These are phyloP conservation scores for Candida anglica DNA, from an alignment of 805 yeast genomes.

Conservation along the genomic window DNA sequence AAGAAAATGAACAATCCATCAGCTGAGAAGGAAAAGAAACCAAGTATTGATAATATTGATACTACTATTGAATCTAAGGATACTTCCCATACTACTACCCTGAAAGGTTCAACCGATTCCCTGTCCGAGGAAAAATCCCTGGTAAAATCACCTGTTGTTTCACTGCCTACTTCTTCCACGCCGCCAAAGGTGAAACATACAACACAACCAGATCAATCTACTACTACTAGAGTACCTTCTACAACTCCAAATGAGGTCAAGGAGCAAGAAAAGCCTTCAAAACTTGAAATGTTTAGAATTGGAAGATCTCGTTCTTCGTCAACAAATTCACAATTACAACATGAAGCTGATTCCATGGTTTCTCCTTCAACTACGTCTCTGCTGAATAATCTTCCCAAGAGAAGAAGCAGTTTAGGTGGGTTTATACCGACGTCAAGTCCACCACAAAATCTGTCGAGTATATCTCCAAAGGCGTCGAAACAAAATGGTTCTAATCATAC, in stretches of 20 bases:
- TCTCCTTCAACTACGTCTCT: no score
- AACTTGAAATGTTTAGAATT: conserved; percentile 19
- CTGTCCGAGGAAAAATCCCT: no score
- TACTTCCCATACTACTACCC: no score
- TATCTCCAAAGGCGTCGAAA: conserved; percentile 10
- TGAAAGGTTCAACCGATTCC: no score
- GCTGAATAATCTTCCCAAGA: no score
- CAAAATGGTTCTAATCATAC: no score
- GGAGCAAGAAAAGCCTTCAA: conserved; percentile 11
- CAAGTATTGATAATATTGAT: neutral
- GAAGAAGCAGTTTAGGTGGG: conserved; percentile 9
- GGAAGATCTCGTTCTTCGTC: conserved; percentile 26
- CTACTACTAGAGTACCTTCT: conserved; percentile 2
- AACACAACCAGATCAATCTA: neutral
- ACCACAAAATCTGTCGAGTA: conserved; percentile 11
- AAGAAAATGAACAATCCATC: conserved; percentile 33
- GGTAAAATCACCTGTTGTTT: no score
- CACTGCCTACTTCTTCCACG: no score
- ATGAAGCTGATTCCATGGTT: conserved; percentile 5
- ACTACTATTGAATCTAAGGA: neutral
- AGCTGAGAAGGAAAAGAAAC: conserved; percentile 6
- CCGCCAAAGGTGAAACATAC: conserved; percentile 1
- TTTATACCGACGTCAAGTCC: conserved; percentile 9
- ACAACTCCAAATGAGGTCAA: neutral
- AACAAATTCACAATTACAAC: conserved; percentile 9